phyloP scores from a whole-genome alignment of 2,329 filamentous ascomycete genomes.

The Stemphylium beticola region DNA sequence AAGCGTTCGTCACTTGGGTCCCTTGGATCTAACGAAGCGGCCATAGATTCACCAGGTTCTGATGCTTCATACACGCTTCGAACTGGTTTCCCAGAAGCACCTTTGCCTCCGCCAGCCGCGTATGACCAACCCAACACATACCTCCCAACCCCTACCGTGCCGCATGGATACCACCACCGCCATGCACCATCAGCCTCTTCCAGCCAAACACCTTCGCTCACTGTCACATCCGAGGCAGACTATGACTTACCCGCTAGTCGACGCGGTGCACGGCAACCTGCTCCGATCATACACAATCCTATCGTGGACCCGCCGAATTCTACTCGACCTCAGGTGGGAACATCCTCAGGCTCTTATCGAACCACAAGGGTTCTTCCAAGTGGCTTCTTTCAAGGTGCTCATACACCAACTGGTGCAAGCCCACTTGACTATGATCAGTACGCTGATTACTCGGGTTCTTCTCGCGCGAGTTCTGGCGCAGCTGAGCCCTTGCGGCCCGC shows the following conservation, averaged over 20 bases:
- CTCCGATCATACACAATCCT: conserved; percentile 38
- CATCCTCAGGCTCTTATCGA: conserved; percentile 27
- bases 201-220: conserved; percentile 38
- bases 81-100: conserved; percentile 42
- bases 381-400: conserved; percentile 12
- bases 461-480: conserved; percentile 26
- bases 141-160: conserved; percentile 23
- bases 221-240: conserved; percentile 37
- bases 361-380: conserved; percentile 29
- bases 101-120: conserved; percentile 22
- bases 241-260: conserved; percentile 35
- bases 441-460: conserved; percentile 26
- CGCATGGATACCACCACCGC: conserved; percentile 32
- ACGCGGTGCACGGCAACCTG: conserved; percentile 27
- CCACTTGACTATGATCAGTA: conserved; percentile 33
- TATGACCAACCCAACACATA: conserved; percentile 28
- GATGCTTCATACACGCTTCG: conserved; percentile 40
- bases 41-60: conserved; percentile 38
- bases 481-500: conserved; percentile 32
- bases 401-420: conserved; percentile 16
- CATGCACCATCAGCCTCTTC: conserved; percentile 40
- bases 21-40: conserved; percentile 30
- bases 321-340: conserved; percentile 18
- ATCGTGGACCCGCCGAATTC: conserved; percentile 25
- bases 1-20: conserved; percentile 39